phyloP scores from a whole-genome alignment of 805 yeast genomes.

The Kurtzmaniella cleridarum region DNA sequence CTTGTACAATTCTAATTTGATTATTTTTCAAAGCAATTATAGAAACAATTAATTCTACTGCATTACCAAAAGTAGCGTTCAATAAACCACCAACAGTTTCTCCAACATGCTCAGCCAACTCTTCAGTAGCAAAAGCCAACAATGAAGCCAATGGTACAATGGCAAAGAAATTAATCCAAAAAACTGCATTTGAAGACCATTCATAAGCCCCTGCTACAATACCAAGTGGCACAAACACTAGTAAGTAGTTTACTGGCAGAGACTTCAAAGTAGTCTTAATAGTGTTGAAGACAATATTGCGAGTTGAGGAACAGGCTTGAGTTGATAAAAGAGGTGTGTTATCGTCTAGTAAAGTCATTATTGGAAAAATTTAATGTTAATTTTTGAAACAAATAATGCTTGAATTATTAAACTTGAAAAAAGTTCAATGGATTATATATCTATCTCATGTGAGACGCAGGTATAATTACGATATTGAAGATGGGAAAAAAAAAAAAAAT shows the following conservation, averaged over 20 bases:
- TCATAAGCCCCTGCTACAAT: conserved; percentile 59
- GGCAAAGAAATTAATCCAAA: conserved; percentile 77
- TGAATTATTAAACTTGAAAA: no score
- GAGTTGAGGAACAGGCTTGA: conserved; percentile 1
- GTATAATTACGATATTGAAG: neutral
- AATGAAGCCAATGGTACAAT: conserved; percentile 90
- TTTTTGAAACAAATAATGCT: no score
- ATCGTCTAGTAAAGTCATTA: conserved; percentile 10
- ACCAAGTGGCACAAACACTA: conserved; percentile 88
- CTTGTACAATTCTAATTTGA: conserved; percentile 92
- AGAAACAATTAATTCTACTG: conserved; percentile 93
- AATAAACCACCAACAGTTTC: conserved; percentile 89
- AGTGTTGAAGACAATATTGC: conserved; percentile 8
- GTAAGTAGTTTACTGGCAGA: conserved; percentile 69
- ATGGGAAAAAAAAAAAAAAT: neutral
- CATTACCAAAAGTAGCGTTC: conserved; percentile 97
- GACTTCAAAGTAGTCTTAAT: conserved; percentile 34
- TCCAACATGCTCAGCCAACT: conserved; percentile 80
- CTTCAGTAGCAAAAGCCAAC: conserved; percentile 90
- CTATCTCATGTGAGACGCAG: neutral
- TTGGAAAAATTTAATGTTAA: no score
- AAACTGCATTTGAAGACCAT: conserved; percentile 51
- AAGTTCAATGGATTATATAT: neutral
- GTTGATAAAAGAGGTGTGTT: conserved; percentile 5
- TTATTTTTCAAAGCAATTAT: conserved; percentile 80